Base-by-base conservation (phyloP, 176 grass and related monocot genomes). In the Triticum turgidum region DNA sequence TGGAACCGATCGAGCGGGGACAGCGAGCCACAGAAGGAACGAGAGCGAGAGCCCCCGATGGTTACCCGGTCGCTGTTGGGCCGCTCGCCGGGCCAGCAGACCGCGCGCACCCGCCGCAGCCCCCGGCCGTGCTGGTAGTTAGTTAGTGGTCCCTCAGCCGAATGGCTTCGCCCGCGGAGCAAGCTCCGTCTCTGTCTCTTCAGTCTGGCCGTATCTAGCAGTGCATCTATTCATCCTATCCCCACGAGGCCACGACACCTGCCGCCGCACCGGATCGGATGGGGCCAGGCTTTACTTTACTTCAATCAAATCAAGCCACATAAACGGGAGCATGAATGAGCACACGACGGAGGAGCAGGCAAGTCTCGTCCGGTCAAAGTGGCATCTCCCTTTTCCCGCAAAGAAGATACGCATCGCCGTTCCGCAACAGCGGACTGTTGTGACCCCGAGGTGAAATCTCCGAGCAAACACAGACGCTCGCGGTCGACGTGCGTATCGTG, bases 1-100 rank as follows among this genome's bases (percentile, higher is more conserved):
- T 54, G 51, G 51, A 54, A 7, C 2, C 51, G 51, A 54, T 0
- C 51, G 51, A 54, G 5, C 14, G 51, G 51, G 2, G 51, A 54
- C 51, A 17, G 14, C 51, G 1, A 54, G 51, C 15, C 51, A 54
- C 51, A 6, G 51, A 54, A 54, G 1, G 51, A 51, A 51, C 49
- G 49, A 51, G 49, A 54, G 14, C 51, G 27, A 33, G 47, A 33
- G 9, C 3, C 9, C 38, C 49, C 75, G 41, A n/a, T 44, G 7
- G 82, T 81, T 86, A 21, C 77, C 25, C 62, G 61, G 88, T 81
- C 83, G 77, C 35, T 75, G 39, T 85, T 59, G 4, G 25, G 68
- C 25, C 65, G 39, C 68, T 58, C 6, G 25, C 17, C 61, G 14
- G 71, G 44, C 65, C 81, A 84, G 30, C 87, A 41, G 9, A 73